These are phyloP conservation scores for Mucuna pruriens DNA, from an alignment of 306 rosid genomes.

Conservation along the genomic window DNA sequence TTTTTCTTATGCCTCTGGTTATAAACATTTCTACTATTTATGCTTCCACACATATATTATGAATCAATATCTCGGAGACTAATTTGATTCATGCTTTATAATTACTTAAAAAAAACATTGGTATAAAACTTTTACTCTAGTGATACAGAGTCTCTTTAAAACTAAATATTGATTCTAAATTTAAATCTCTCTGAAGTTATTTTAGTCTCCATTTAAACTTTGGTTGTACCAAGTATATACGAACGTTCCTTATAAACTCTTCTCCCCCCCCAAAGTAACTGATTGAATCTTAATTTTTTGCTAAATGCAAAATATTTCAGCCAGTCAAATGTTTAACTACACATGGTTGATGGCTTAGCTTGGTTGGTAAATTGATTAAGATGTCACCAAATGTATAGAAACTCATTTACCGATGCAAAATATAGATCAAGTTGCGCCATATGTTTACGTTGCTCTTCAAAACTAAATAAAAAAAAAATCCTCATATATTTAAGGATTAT, in stretches of 20 bases:
- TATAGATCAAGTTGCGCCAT: neutral
- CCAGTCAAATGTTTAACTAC: too few species aligned
- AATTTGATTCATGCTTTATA: too few species aligned
- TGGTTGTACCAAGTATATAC: neutral
- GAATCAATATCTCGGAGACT: too few species aligned
- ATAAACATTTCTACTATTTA: too few species aligned
- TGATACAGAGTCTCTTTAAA: too few species aligned
- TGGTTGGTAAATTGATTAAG: neutral
- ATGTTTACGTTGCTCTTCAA: neutral
- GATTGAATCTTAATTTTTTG: neutral
- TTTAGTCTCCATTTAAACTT: neutral
- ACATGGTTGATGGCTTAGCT: neutral
- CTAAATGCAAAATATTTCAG: neutral
- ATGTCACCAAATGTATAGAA: neutral
- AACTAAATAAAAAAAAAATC: neutral
- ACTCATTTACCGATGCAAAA: neutral
- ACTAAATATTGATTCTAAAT: too few species aligned
- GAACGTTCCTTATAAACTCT: neutral
- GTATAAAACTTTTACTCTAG: too few species aligned
- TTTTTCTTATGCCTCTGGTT: too few species aligned
- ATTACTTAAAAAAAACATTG: too few species aligned
- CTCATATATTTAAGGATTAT: neutral
- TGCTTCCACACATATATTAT: too few species aligned
- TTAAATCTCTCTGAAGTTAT: too few species aligned
- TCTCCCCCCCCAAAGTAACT: neutral